Percentiles rank a stretch among this genome's conserved stretches.
Conservation (phyloP, 2,329 filamentous ascomycete species). For the Ophiostoma angusticollis region DNA sequence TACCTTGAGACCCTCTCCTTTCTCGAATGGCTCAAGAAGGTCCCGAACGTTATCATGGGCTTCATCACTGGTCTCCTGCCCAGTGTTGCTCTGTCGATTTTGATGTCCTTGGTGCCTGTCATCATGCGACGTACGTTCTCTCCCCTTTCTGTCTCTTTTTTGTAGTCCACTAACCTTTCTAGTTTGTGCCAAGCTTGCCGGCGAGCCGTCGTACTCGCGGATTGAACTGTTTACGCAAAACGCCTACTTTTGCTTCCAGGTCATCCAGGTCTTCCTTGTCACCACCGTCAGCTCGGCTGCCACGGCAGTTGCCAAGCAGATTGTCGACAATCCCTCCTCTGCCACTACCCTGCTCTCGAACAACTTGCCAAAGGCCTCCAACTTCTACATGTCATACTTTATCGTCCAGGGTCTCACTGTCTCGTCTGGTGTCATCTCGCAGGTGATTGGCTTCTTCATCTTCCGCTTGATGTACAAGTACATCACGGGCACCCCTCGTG, state of each 20-base stretch:
- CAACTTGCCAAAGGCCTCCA: constrained; percentile 71
- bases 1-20: constrained; percentile 54
- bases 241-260: constrained; percentile 80
- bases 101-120: constrained; percentile 77
- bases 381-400: constrained; percentile 94
- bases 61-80: constrained; percentile 78
- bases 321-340: constrained; percentile 48
- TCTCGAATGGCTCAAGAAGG: constrained; percentile 55
- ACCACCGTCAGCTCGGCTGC: constrained; percentile 72
- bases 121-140: constrained; percentile 58
- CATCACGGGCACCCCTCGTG: constrained; percentile 64
- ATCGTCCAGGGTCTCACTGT: constrained; percentile 80
- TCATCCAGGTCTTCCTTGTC: constrained; percentile 77
- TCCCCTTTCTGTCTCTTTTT: not conserved
- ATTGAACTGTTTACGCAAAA: constrained; percentile 86
- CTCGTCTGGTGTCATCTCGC: constrained; percentile 60
- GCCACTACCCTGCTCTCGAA: constrained; percentile 54
- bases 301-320: constrained; percentile 50
- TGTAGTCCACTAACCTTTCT: not conserved
- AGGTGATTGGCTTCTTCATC: constrained; percentile 57
- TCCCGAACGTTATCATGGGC: constrained; percentile 61
- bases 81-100: constrained; percentile 60
- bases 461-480: constrained; percentile 63
- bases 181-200: constrained; percentile 68
- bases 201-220: constrained; percentile 64